Conservation (phyloP, 345 rosid genomes). For the Populus davidiana region DNA sequence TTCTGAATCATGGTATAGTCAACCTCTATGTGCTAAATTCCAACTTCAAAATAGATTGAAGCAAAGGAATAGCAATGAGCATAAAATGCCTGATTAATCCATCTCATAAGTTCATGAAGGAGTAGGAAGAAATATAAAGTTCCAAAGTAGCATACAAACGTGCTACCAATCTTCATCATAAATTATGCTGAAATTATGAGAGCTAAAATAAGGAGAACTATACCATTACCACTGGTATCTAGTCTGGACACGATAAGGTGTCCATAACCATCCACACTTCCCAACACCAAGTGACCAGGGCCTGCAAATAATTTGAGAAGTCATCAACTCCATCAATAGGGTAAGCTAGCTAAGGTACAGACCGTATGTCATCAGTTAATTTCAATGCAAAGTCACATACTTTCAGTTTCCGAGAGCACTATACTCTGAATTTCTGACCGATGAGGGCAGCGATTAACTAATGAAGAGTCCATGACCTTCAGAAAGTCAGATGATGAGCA, state of each 20-base stretch:
- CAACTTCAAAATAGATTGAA: background rate
- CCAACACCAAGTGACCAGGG: constrained; percentile 44
- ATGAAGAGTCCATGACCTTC: constrained; percentile 42
- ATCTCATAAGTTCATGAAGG: background rate
- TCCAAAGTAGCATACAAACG: background rate
- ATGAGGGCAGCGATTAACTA: constrained; percentile 59
- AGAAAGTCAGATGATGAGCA: background rate
- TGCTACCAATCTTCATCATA: background rate
- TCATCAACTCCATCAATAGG: background rate
- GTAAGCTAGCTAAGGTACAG: no score
- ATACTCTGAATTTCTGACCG: constrained; percentile 65
- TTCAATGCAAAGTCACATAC: constrained; percentile 32
- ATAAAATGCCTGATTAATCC: background rate
- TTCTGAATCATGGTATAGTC: background rate
- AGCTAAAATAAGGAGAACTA: background rate
- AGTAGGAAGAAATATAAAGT: no score
- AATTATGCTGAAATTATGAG: background rate
- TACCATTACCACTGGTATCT: constrained; percentile 49
- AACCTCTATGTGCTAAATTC: background rate
- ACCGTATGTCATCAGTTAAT: no score
- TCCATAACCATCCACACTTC: constrained; percentile 67
- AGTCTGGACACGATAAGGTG: constrained; percentile 63
- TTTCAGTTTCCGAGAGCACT: constrained; percentile 40
- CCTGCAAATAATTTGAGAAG: constrained; percentile 32
- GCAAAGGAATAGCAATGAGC: no score